These are phyloP conservation scores for Phytophthora palmivora DNA, from an alignment of 352 stramenopile species.

Conservation along the genomic window DNA sequence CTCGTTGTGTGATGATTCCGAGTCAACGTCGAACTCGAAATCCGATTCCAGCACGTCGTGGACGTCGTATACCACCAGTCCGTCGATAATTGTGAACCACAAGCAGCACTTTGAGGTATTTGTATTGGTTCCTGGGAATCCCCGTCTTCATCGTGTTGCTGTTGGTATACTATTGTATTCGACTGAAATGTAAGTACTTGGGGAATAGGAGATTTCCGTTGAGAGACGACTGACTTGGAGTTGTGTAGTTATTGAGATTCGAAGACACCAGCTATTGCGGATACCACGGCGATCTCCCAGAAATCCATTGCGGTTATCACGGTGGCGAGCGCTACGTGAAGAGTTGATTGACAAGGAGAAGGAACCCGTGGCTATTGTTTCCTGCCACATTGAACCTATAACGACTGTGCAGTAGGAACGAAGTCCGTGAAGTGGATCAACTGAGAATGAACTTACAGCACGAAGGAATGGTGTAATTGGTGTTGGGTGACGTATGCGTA, in stretches of 20 bases:
- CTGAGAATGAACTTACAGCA: neutral
- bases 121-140: constrained; percentile 29
- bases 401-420: constrained; percentile 13
- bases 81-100: constrained; percentile 26
- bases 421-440: neutral
- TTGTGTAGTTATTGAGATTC: constrained; percentile 22
- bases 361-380: constrained; percentile 10
- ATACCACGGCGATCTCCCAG: constrained; percentile 31
- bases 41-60: constrained; percentile 15
- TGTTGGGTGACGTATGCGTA: constrained; percentile 9
- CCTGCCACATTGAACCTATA: constrained; percentile 26
- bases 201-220: neutral
- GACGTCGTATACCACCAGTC: constrained; percentile 26
- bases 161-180: constrained; percentile 28
- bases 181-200: constrained; percentile 25
- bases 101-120: constrained; percentile 11
- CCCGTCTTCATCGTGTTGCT: constrained; percentile 25
- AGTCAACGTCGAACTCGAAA: constrained; percentile 2
- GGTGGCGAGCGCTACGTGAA: constrained; percentile 39
- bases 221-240: too few relatives aligned
- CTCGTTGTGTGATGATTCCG: constrained; percentile 29
- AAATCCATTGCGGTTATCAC: constrained; percentile 34
- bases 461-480: constrained; percentile 9
- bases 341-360: constrained; percentile 48
- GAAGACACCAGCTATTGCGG: constrained; percentile 11